phyloP scores from a whole-genome alignment of 2,329 filamentous ascomycete genomes.

The Ceratocystis albifundus region DNA sequence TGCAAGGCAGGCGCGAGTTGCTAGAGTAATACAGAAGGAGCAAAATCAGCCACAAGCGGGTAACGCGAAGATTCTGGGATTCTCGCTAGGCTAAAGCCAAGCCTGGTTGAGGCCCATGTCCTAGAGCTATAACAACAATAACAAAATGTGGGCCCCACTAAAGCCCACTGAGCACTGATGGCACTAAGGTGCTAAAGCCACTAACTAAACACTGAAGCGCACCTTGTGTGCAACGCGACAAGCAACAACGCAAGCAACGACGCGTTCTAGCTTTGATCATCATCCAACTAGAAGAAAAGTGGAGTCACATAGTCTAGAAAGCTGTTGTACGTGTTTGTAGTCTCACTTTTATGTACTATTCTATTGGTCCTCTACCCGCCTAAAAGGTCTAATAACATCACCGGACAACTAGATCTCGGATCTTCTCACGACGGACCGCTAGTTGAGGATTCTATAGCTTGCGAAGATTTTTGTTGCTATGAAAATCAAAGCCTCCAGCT shows the following conservation, averaged over 20 bases:
- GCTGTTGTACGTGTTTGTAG: too few relatives aligned
- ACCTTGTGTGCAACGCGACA: slow-evolving; percentile 1
- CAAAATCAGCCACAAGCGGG: slow-evolving; percentile 4
- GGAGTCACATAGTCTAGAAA: too few relatives aligned
- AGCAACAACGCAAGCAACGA: not conserved
- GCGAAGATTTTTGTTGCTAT: not conserved
- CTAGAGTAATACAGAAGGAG: slow-evolving; percentile 10
- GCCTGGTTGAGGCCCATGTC: not conserved
- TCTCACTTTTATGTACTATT: too few relatives aligned
- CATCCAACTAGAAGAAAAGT: not conserved
- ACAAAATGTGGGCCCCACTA: not conserved
- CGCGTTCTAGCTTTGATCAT: not conserved
- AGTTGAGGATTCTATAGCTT: not conserved
- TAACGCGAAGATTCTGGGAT: slow-evolving; percentile 9
- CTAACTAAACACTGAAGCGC: too few relatives aligned
- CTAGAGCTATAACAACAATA: not conserved
- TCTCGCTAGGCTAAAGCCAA: not conserved
- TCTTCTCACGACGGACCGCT: too few relatives aligned
- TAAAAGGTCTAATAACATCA: too few relatives aligned
- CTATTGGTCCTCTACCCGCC: too few relatives aligned
- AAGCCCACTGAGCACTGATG: too few relatives aligned
- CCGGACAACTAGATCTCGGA: too few relatives aligned
- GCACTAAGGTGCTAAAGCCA: too few relatives aligned
- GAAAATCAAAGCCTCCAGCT: not conserved
- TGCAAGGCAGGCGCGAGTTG: slow-evolving; percentile 9